Percentiles rank a stretch among this genome's conserved stretches.
phyloP scores from a whole-genome alignment of 2,329 filamentous ascomycete genomes.

The Exophiala mesophila region DNA sequence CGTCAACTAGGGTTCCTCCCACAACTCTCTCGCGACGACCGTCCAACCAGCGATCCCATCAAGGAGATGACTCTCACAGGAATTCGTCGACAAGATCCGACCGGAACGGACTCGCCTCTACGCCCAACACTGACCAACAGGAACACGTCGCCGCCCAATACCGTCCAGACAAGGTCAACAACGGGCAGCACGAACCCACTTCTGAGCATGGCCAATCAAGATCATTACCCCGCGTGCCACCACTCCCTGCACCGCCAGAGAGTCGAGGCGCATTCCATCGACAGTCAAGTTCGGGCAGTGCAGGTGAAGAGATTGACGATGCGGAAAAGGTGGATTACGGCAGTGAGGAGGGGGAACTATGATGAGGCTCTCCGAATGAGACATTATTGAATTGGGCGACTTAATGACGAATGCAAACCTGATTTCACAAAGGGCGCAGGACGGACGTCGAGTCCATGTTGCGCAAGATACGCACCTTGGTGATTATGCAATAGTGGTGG shows the following conservation, averaged over 20 bases:
- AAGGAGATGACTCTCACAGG: conserved; percentile 6
- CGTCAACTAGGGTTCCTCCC: conserved; percentile 14
- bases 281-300: conserved; percentile 5
- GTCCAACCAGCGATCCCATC: conserved; percentile 5
- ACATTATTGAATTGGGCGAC: too few species aligned
- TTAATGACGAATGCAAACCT: too few species aligned
- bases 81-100: conserved; percentile 15
- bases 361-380: conserved; percentile 1
- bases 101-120: conserved; percentile 9
- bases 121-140: conserved; percentile 17
- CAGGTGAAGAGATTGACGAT: conserved; percentile 16
- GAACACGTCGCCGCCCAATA: conserved; percentile 16
- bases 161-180: conserved; percentile 11
- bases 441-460: too few species aligned
- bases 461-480: too few species aligned
- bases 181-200: conserved; percentile 8
- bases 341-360: conserved; percentile 42
- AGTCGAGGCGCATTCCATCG: background rate
- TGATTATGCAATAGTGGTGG: too few species aligned
- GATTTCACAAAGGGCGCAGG: too few species aligned
- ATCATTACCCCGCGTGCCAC: conserved; percentile 2
- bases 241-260: conserved; percentile 8
- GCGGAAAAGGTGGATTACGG: conserved; percentile 33
- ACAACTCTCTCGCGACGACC: conserved; percentile 23
- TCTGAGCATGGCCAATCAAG: conserved; percentile 6